phyloP scores from a whole-genome alignment of 1,139 yeast genomes.

The Hansenula lynferdii region DNA sequence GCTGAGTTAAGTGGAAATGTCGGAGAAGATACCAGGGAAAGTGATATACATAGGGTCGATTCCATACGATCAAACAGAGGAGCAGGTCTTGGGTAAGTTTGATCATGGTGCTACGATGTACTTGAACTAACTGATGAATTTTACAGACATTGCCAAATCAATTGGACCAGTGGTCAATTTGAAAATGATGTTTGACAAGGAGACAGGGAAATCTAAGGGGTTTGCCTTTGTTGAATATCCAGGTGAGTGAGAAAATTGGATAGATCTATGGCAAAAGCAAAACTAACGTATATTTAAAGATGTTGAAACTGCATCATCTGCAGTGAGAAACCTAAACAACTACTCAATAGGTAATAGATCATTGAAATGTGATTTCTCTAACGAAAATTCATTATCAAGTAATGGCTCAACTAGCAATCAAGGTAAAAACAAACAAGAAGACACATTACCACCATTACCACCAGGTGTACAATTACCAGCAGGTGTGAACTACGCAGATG shows the following conservation, averaged over 20 bases:
- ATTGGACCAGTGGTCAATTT: slow-evolving; percentile 85
- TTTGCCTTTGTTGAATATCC: slow-evolving; percentile 82
- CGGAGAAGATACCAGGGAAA: slow-evolving; percentile 31
- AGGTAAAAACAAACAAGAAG: slow-evolving; percentile 13
- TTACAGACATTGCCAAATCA: slow-evolving; percentile 57
- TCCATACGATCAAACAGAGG: slow-evolving; percentile 81
- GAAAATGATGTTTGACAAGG: slow-evolving; percentile 77
- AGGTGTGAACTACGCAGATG: slow-evolving; percentile 48
- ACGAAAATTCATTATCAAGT: slow-evolving; percentile 29
- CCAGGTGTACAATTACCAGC: slow-evolving; percentile 45
- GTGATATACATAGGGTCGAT: slow-evolving; percentile 61
- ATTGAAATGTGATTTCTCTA: slow-evolving; percentile 69
- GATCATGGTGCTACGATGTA: neutral
- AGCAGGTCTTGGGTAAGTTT: slow-evolving; percentile 55
- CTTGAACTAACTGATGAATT: slow-evolving; percentile 4
- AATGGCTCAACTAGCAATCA: slow-evolving; percentile 11
- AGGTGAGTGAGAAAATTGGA: slow-evolving; percentile 27
- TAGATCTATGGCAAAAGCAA: no score
- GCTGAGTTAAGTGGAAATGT: slow-evolving; percentile 14
- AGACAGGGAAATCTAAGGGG: slow-evolving; percentile 89
- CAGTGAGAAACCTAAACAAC: slow-evolving; percentile 83
- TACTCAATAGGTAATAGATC: slow-evolving; percentile 69
- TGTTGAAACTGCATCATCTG: slow-evolving; percentile 81
- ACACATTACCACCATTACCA: slow-evolving; percentile 37
- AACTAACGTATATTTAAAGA: slow-evolving; percentile 21